Evolutionary conservation across 2,329 filamentous ascomycete species (phyloP).

Genomic region (Bipolaris sorokiniana): DNA sequence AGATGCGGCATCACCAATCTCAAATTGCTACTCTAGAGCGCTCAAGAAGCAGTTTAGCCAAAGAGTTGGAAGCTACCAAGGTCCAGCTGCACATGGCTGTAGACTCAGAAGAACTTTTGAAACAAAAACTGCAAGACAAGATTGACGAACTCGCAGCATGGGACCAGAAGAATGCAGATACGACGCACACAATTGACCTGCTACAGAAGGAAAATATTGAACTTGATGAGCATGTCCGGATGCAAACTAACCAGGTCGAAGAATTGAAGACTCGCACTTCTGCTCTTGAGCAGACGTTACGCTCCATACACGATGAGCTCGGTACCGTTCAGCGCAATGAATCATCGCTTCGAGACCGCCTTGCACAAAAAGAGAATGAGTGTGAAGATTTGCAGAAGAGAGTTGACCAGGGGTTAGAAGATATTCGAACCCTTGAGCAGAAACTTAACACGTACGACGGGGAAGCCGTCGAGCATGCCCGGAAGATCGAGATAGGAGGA

Average conservation of each 20-base stretch:
- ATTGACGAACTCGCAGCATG: conserved; percentile 35
- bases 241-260: conserved; percentile 23
- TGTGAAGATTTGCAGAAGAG: conserved; percentile 23
- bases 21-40: conserved; percentile 39
- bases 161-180: conserved; percentile 22
- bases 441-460: conserved; percentile 30
- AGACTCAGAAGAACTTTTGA: conserved; percentile 28
- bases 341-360: conserved; percentile 26
- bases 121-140: conserved; percentile 34
- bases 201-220: conserved; percentile 33
- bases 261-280: conserved; percentile 31
- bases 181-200: conserved; percentile 27
- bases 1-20: conserved; percentile 37
- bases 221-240: conserved; percentile 29
- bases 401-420: conserved; percentile 34
- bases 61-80: conserved; percentile 31
- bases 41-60: conserved; percentile 31
- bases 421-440: conserved; percentile 26
- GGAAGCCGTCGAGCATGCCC: conserved; percentile 31
- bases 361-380: conserved; percentile 30
- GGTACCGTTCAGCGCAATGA: conserved; percentile 31
- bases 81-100: conserved; percentile 27
- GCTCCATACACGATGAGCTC: conserved; percentile 26
- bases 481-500: conserved; percentile 31
- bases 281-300: conserved; percentile 31